These are phyloP conservation scores for Pichia californica DNA, from an alignment of 805 yeast genomes.

Conservation along the genomic window DNA sequence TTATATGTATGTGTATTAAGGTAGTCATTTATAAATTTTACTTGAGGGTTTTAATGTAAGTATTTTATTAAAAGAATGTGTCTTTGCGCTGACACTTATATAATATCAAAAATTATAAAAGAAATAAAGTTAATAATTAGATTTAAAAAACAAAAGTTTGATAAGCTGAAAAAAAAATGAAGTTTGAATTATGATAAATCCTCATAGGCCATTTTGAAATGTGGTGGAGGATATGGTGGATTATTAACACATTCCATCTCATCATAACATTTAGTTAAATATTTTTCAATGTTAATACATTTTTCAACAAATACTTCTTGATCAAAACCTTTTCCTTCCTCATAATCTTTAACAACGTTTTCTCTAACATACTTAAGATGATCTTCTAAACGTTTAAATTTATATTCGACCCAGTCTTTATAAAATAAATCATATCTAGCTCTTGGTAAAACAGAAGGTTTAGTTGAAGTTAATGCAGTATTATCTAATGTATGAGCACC, in stretches of 20 bases:
- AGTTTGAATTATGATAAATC: not conserved
- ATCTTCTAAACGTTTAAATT: constrained; percentile 26
- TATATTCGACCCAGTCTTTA: constrained; percentile 31
- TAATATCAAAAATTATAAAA: no score
- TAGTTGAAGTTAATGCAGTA: constrained; percentile 29
- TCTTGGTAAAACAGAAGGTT: constrained; percentile 31
- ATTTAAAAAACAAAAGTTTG: not conserved
- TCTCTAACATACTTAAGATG: constrained; percentile 20
- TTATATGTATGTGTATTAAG: no score
- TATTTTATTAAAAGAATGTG: no score
- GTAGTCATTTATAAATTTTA: not conserved
- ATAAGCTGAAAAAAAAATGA: no score
- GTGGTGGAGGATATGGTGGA: constrained; percentile 26
- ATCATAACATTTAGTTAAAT: constrained; percentile 25
- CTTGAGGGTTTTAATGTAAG: no score
- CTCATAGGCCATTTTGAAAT: constrained; percentile 22
- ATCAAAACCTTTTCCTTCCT: constrained; percentile 23
- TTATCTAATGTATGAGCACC: constrained; percentile 27
- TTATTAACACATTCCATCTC: constrained; percentile 31
- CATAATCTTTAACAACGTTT: constrained; percentile 14
- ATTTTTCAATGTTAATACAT: constrained; percentile 26
- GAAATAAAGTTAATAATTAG: not conserved
- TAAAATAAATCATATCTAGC: constrained; percentile 30
- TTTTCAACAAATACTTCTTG: constrained; percentile 25
- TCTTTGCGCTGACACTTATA: no score